Evolutionary conservation across 2,329 filamentous ascomycete genomes (phyloP).

Genomic region (Monilinia fructigena): DNA sequence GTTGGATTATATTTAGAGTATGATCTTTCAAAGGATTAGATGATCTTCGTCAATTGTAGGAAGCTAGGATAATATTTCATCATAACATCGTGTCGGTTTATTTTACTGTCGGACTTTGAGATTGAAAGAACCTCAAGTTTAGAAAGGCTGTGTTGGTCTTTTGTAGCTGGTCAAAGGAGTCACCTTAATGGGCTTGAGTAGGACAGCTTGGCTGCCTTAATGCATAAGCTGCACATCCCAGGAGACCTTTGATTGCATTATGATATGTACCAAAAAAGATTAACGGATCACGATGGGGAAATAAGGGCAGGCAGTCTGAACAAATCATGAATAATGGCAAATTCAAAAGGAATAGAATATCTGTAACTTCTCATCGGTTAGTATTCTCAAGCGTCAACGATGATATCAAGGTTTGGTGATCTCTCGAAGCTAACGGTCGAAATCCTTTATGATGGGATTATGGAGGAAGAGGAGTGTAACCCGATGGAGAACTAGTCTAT

Average conservation of each 20-base stretch:
- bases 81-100: background rate
- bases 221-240: background rate
- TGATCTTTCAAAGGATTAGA: background rate
- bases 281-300: no score
- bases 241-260: background rate
- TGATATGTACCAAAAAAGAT: background rate
- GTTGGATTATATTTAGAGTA: background rate
- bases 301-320: background rate
- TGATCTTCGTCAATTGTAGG: background rate
- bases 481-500: background rate
- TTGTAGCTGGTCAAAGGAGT: background rate
- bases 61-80: background rate
- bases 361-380: no score
- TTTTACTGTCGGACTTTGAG: background rate
- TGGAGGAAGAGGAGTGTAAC: background rate
- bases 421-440: no score
- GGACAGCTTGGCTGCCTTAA: slow-evolving; percentile 7
- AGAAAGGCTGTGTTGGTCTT: slow-evolving; percentile 11
- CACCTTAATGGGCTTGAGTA: background rate
- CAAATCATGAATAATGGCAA: background rate
- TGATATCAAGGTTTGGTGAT: no score
- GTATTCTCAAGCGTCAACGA: background rate
- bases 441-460: background rate
- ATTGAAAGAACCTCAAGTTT: background rate
- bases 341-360: background rate